Evolutionary conservation across 129 eudicot species (phyloP), one percentile per base, ranked within the genome.

Genomic region (Centella asiatica): DNA sequence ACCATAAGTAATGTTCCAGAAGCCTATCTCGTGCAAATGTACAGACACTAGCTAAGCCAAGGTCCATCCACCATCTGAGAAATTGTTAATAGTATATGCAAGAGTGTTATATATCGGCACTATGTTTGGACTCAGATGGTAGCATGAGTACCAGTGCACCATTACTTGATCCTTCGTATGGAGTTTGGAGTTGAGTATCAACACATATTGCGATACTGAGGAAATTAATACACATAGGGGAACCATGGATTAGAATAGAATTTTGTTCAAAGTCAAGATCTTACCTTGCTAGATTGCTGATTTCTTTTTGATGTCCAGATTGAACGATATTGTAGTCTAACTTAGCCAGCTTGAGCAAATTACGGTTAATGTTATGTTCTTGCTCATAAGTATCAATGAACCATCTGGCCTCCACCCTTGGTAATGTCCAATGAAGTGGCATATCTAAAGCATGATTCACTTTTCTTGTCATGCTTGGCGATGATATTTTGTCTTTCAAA

Each of bases 241-340:
- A 8, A 33, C 6, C 6, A 33, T 34, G 40, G 10, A 34, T 34
- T 34, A 34, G 40, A 34, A 34, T 11, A 2, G 40, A n/a, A n/a
- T n/a, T 34, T 11, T 5, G 40, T 34, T 34, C 40, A 34, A 34
- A 34, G 6, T 34, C 27, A 15, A 11, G 18, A 53, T 27, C 7
- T 15, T 53, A 53, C 59, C 59, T 53, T 53, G 59, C 59, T 53
- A 53, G 58, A 13, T 53, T 53, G n/a, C 36, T 53, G 59, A 53
- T 34, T 53, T 53, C 59, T 53, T 53, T 53, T 34, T 26, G 59
- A 19, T 53, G 6, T 25, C 14, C 10, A 13, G 59, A 53, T 53
- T 53, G 59, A 11, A 53, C 18, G 32, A 53, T 53, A 34, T 53
- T 53, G 19, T 15, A 53, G 32, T 53, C 59, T 12, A 53, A 53